Evolutionary conservation across 495 filamentous ascomycete species (phyloP), one percentile per base, ranked within the genome.

Genomic region (Penicillium tannophilum): DNA sequence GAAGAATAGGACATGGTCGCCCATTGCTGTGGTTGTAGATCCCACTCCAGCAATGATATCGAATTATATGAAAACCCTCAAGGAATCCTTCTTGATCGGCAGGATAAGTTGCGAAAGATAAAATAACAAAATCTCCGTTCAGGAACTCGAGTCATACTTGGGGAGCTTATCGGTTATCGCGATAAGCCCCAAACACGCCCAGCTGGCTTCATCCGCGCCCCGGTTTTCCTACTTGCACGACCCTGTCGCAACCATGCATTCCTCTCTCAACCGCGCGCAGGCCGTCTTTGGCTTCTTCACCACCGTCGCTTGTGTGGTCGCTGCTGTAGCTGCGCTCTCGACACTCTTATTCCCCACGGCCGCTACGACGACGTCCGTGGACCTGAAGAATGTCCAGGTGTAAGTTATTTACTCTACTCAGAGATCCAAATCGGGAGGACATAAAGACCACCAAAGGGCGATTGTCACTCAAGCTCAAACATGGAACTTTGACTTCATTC

Each of bases 221-320:
- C 52, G 43, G 14, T 42, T 33, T 20, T 35, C n/a, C 33, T 47
- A 55, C 23, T 31, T 17, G 20, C 42, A 28, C 33, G 35, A 33
- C 31, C 43, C 57, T 31, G 46, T 49, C 46, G 23, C 46, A 49
- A 46, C 39, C 36, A 98, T 98, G 94, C 90, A 98, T 75, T 93
- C 92, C 64, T 82, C 88, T 20, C 71, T 93, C 30, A 90, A 89
- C 39, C 89, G 94, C 59, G 72, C 84, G 56, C 94, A 98, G 75
- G 92, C 92, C 78, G 88, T 93, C 63, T 98, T 98, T 74, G 92
- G 93, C 70, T 96, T 95, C 85, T 97, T 98, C 82, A 97, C 93
- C 28, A 94, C 92, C 33, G 93, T 97, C 56, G 88, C 89, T 33
- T 93, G 94, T 69, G 81, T 83, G 58, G 86, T 96, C 26, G 92